phyloP scores from a whole-genome alignment of 177 flowering plant genomes.

The Vitis hybrid region DNA sequence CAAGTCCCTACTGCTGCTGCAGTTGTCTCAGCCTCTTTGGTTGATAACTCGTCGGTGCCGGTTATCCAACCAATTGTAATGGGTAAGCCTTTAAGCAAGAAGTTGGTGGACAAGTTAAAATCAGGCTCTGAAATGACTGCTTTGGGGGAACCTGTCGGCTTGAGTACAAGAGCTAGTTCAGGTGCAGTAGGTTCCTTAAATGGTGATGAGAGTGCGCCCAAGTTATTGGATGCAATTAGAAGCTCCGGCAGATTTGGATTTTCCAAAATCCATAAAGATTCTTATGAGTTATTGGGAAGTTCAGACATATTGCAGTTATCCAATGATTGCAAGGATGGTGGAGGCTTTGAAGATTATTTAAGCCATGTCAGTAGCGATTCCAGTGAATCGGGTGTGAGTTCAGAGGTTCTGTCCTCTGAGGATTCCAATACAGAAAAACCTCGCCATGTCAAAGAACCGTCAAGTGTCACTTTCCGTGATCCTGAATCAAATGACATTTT shows the following conservation, averaged over 20 bases:
- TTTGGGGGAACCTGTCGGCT: neutral
- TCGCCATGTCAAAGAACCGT: constrained; percentile 38
- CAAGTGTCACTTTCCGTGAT: constrained; percentile 58
- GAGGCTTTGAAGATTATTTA: constrained; percentile 24
- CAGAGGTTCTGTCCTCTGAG: constrained; percentile 50
- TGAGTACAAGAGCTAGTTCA: constrained; percentile 15
- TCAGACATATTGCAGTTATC: constrained; percentile 29
- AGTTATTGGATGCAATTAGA: constrained; percentile 22
- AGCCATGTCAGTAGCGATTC: constrained; percentile 47
- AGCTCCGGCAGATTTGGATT: constrained; percentile 32
- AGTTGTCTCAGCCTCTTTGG: constrained; percentile 28
- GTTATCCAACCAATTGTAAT: constrained; percentile 66
- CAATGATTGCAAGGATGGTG: constrained; percentile 29
- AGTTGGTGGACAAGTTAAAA: constrained; percentile 22
- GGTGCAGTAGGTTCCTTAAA: constrained; percentile 18
- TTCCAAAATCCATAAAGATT: constrained; percentile 27
- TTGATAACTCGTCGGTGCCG: constrained; percentile 44
- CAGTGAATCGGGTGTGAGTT: constrained; percentile 41
- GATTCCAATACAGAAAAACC: constrained; percentile 36
- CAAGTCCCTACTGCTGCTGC: constrained; percentile 60
- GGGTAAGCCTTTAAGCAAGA: constrained; percentile 18
- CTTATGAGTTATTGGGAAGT: constrained; percentile 33
- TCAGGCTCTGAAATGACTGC: constrained; percentile 13
- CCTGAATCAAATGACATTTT: constrained; percentile 28
- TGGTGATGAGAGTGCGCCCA: constrained; percentile 15